Evolutionary conservation across 345 rosid species (phyloP), one percentile per base, ranked within the genome.

Genomic region (Lepidium didymum): DNA sequence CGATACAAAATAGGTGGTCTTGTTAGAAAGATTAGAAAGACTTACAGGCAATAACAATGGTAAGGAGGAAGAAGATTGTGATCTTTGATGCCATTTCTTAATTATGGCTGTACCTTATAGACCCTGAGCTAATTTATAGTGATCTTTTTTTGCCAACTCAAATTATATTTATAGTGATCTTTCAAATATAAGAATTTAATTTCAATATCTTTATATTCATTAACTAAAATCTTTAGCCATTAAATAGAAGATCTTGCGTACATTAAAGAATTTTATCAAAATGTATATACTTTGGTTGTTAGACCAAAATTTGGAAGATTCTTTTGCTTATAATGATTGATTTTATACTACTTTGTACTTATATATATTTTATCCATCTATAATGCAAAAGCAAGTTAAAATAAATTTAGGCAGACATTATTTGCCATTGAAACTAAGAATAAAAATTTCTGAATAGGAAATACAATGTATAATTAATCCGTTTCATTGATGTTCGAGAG

Each of bases 31-130:
- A 47, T 25, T 27, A 50, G 15, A 60, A 33, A 14, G 56, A 54
- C 63, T 62, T 44, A 62, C 69, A 71, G 53, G 69, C 55, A 23
- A 71, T 8, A 25, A 44, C 19, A 3, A 70, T 37, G 11, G 56
- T 47, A 52, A 53, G 10, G 16, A 53, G 23, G 37, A 35, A 8
- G 49, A 25, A 5, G 38, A 21, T 23, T 43, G 15, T 43, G 54
- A 44, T 37, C 6, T 71, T 63, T 62, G 69, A 43, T 12, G 75
- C 64, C 75, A 72, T 72, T 44, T 63, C n/a, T 43, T 43, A 2
- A 1, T 19, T 52, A 60, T 54, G 40, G n/a, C 10, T 42, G 12
- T 52, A 43, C 5, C 11, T 8, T 44, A 62, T 4, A 35, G 3
- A 45, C 12, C 2, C n/a, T n/a, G n/a, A n/a, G n/a, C n/a, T n/a